These are phyloP conservation scores for Exophiala xenobiotica DNA, from an alignment of 2,329 filamentous ascomycete genomes.

Conservation along the genomic window DNA sequence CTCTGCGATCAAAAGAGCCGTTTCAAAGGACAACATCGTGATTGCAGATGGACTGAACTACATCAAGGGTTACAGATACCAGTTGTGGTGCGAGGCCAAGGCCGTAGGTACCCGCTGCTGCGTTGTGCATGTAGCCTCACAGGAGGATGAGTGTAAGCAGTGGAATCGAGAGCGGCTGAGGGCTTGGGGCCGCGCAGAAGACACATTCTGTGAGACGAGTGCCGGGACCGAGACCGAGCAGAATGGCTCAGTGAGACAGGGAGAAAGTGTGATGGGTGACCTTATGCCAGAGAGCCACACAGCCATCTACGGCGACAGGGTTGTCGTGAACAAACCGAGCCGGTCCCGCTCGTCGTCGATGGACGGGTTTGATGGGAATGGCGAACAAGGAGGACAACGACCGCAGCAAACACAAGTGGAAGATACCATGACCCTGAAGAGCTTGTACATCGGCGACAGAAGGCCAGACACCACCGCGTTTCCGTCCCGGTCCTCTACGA, in stretches of 20 bases:
- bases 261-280: conserved; percentile 25
- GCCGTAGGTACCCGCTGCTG: conserved; percentile 61
- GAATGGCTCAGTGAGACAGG: conserved; percentile 9
- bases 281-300: conserved; percentile 32
- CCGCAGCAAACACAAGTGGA: conserved; percentile 3
- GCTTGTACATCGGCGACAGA: conserved; percentile 26
- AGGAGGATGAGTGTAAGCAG: conserved; percentile 29
- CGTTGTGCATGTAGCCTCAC: conserved; percentile 48
- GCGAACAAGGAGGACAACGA: background rate
- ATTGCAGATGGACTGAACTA: conserved; percentile 66
- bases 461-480: background rate
- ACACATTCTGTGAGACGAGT: background rate
- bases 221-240: background rate
- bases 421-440: conserved; percentile 29
- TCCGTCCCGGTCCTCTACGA: background rate
- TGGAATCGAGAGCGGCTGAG: conserved; percentile 29
- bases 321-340: background rate
- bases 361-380: conserved; percentile 13
- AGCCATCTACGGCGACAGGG: conserved; percentile 30
- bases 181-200: conserved; percentile 16
- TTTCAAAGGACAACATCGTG: conserved; percentile 59
- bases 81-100: conserved; percentile 67
- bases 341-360: conserved; percentile 22
- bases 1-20: conserved; percentile 59
- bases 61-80: conserved; percentile 67